Evolutionary conservation across 495 filamentous ascomycete genomes (phyloP).

Genomic region (Trichoderma erinaceum): DNA sequence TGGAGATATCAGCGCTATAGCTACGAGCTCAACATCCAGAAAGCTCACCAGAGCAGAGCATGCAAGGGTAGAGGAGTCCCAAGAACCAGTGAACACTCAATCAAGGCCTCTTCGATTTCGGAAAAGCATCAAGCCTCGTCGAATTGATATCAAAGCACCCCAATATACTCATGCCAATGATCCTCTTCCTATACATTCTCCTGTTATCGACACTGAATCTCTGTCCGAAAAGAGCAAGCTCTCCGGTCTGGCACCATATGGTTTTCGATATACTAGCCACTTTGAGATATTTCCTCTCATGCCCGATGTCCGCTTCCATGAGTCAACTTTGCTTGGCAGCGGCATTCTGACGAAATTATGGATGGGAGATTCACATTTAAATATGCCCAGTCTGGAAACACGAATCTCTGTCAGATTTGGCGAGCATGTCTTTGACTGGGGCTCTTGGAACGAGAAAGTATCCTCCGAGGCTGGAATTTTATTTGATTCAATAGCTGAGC

Average conservation of each 20-base stretch:
- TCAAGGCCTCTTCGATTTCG: constrained; percentile 27
- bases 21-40: not conserved
- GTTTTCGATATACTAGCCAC: constrained; percentile 63
- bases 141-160: constrained; percentile 44
- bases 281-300: constrained; percentile 67
- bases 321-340: constrained; percentile 68
- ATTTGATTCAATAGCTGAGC: constrained; percentile 50
- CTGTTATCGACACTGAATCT: constrained; percentile 21
- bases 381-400: constrained; percentile 25
- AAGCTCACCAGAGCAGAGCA: constrained; percentile 20
- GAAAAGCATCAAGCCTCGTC: constrained; percentile 48
- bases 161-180: constrained; percentile 45
- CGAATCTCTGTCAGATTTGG: constrained; percentile 38
- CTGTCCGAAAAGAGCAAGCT: constrained; percentile 39
- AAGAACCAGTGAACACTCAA: constrained; percentile 21
- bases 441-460: constrained; percentile 60
- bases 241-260: constrained; percentile 50
- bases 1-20: not conserved
- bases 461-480: constrained; percentile 60
- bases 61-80: constrained; percentile 24
- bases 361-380: constrained; percentile 27
- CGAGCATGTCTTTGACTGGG: constrained; percentile 54
- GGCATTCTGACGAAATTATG: constrained; percentile 54
- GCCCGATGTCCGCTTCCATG: constrained; percentile 67
- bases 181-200: constrained; percentile 27